Evolutionary conservation across 177 flowering plant species (phyloP), one percentile per base, ranked within the genome.

Genomic region (Vitis hybrid): DNA sequence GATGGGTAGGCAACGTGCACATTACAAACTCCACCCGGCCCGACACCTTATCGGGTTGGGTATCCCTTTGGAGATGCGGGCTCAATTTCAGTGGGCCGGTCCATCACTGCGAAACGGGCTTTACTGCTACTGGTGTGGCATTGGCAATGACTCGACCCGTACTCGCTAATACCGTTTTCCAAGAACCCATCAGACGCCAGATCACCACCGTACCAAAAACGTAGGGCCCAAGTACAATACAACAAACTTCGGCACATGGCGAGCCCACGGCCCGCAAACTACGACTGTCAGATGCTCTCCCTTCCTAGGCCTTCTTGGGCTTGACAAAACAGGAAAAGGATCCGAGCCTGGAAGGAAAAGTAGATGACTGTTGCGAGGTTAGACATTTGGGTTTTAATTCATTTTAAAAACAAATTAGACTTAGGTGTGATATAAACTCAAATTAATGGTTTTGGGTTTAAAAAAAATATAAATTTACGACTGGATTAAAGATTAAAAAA

Each of bases 181-280:
- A 69, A 69, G 20, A 65, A 41, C 3, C 71, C 71, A 9, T 69
- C 52, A 24, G 64, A 11, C 20, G 58, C 51, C 4, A 69, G 64
- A 30, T 20, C 49, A 15, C 64, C 71, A 48, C 71, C 71, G 49
- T 68, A 68, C 71, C 71, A 68, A 59, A 68, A 69, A n/a, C 60
- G 57, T 15, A 59, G 8, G 57, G 71, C 71, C 71, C 71, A 69
- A 10, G 65, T 50, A 41, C 71, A 69, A 9, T 18, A 41, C 46
- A 58, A 59, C 12, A 69, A 2, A 13, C 71, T 24, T 41, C 60
- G 65, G 13, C 64, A 20, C 64, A 46, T 20, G 13, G 57, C 65
- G 6, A 69, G 64, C 57, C 71, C 71, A 60, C 20, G 18, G 13
- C 65, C 64, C 2, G 71, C 65, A 60, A 41, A 69, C 71, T 56